Conservation (phyloP, 768 basidiomycete species). For the Tylopilus rubrobrunneus region DNA sequence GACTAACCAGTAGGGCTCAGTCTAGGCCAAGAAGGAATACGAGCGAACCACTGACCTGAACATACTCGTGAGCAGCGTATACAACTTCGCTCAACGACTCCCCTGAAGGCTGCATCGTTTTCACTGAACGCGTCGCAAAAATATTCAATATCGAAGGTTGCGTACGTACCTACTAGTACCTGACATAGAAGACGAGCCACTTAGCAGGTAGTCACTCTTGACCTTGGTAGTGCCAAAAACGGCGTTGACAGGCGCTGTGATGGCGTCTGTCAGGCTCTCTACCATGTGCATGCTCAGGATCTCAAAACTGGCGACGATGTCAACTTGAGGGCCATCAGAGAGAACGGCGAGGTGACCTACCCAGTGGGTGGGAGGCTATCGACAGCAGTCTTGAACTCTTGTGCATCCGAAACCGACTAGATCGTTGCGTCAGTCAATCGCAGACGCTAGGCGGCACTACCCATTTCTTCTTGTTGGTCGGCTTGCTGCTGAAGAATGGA, state of each 20-base stretch:
- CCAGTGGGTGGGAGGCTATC: constrained; percentile 13
- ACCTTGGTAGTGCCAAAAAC: not conserved
- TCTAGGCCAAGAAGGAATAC: not conserved
- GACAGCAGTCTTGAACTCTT: constrained; percentile 15
- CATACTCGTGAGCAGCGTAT: constrained; percentile 76
- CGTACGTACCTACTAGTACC: too few species aligned
- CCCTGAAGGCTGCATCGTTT: not conserved
- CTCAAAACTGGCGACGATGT: not conserved
- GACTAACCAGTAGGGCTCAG: constrained; percentile 40
- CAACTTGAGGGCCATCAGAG: not conserved
- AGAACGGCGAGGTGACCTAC: not conserved
- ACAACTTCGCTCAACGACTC: constrained; percentile 36
- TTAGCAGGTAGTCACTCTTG: not conserved
- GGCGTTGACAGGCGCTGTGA: not conserved
- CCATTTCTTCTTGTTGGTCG: too few species aligned
- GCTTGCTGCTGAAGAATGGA: too few species aligned
- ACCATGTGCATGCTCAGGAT: not conserved
- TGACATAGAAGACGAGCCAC: not conserved
- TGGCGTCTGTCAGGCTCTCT: not conserved
- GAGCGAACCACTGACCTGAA: constrained; percentile 56
- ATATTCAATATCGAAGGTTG: not conserved
- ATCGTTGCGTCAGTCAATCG: not conserved
- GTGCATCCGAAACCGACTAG: constrained; percentile 13
- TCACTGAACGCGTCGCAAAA: not conserved
- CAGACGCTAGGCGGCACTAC: too few species aligned